Base-by-base conservation (phyloP, 192 early-diverging fungal species). In the Chytriomyces sp. region DNA sequence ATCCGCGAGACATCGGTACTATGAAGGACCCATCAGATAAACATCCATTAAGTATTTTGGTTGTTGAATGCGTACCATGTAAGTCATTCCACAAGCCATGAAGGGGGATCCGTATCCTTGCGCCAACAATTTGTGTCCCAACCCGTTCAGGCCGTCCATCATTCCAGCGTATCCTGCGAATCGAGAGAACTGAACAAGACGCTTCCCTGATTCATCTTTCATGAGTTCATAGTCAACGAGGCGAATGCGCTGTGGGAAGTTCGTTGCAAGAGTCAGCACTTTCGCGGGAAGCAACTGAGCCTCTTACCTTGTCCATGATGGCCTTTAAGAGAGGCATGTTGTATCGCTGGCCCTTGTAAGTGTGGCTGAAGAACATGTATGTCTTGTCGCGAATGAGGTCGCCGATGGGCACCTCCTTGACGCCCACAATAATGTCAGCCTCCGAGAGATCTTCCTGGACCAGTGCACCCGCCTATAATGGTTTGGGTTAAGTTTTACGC, bases 181-280 rank as follows among this genome's bases (percentile, higher is more conserved):
- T 44, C 86, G 90, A 60, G 94, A 93, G 83, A 99, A 99, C 53
- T 93, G 85, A 25, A 99, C 96, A 44, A 96, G 78, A 10, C 96
- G 90, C 61, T 89, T 86, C 39, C 75, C 74, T 22, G 80, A 53
- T 12, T 89, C 89, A 68, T 98, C 86, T 4, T 87, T 89, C 88
- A 99, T 88, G 40, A 98, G 85, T 78, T 99, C 97, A 72, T 99
- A 99, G 81, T 99, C 97, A 52, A 98, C 92, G 53, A 99, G 79
- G 6, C 92, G 89, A 70, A 98, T 93, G 64, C 87, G 88, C 91
- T 92, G 68, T 36, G 55, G 4, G 30, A 40, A 3, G 25, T 30
- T 12, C 52, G 39, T 25, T 22, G 17, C 7, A 67, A 67, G 28
- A 58, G n/a, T 25, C 17, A 58, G 14, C 5, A 44, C 14, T 22